These are phyloP conservation scores for Pouteria campechiana DNA, from an alignment of 179 eudicot genomes.

Conservation along the genomic window DNA sequence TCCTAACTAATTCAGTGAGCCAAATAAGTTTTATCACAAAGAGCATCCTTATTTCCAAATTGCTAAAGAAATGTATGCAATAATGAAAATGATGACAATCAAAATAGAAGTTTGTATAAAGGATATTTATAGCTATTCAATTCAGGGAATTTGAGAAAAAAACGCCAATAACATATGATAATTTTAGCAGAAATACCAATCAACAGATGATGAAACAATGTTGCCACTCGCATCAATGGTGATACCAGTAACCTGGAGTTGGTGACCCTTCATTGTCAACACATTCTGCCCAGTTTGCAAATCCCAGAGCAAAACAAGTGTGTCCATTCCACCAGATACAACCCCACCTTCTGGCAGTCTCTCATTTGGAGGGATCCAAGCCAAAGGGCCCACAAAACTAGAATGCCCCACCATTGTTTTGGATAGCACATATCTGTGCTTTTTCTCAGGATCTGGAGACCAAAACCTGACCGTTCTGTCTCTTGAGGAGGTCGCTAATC, in stretches of 20 bases:
- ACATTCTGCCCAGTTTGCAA: slow-evolving; percentile 54
- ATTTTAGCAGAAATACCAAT: too few species aligned
- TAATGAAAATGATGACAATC: too few species aligned
- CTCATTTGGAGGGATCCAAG: slow-evolving; percentile 73
- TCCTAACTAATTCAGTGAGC: too few species aligned
- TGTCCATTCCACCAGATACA: slow-evolving; percentile 96
- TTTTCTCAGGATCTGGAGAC: slow-evolving; percentile 40
- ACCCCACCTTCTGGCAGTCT: slow-evolving; percentile 72
- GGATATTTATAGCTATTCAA: too few species aligned
- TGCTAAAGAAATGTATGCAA: too few species aligned
- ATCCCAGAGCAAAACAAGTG: slow-evolving; percentile 68
- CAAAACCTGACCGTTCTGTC: slow-evolving; percentile 80
- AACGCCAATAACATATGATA: too few species aligned
- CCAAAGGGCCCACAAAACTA: slow-evolving; percentile 84
- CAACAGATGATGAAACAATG: slow-evolving; percentile 64
- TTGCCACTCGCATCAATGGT: slow-evolving; percentile 64
- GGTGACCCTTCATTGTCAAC: slow-evolving; percentile 60
- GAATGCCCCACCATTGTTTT: slow-evolving; percentile 77
- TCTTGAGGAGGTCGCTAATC: slow-evolving; percentile 85
- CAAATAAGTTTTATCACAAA: too few species aligned
- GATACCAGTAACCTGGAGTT: slow-evolving; percentile 76
- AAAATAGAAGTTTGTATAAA: too few species aligned
- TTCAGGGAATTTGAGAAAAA: too few species aligned
- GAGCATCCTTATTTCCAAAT: too few species aligned
- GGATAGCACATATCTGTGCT: slow-evolving; percentile 19